These are phyloP conservation scores for Fusarium dlaminii DNA, from an alignment of 2,329 filamentous ascomycete species.

Conservation along the genomic window DNA sequence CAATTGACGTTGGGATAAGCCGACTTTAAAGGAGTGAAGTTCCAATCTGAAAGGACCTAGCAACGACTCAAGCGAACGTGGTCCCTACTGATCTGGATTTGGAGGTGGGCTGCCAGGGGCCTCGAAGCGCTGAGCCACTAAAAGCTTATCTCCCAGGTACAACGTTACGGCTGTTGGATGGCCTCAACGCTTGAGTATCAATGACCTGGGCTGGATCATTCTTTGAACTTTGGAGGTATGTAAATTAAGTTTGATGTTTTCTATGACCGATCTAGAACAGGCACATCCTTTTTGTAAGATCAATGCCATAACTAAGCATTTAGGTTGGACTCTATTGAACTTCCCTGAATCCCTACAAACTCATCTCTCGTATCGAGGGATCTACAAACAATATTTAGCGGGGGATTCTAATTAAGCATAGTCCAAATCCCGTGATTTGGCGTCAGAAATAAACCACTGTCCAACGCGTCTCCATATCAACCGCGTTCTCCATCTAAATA, in stretches of 20 bases:
- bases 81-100: constrained; percentile 10
- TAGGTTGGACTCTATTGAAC: background rate
- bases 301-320: background rate
- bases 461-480: constrained; percentile 20
- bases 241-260: background rate
- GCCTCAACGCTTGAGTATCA: background rate
- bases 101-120: constrained; percentile 27
- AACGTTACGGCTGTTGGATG: background rate
- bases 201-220: background rate
- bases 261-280: background rate
- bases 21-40: constrained; percentile 29
- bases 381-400: constrained; percentile 16
- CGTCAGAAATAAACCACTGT: constrained; percentile 5
- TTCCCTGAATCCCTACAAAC: background rate
- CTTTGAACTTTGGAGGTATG: constrained; percentile 3
- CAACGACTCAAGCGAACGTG: constrained; percentile 22
- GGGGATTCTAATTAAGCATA: constrained; percentile 3
- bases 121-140: constrained; percentile 20
- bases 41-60: constrained; percentile 1
- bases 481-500: constrained; percentile 12
- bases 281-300: background rate
- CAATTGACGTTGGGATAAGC: constrained; percentile 23
- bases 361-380: constrained; percentile 12
- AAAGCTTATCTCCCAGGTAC: constrained; percentile 24
- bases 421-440: constrained; percentile 28